A percentile compares a stretch with the other conserved stretches of the same genome.
Conservation (phyloP, 345 rosid genomes). For the Hibiscus tridactylites region DNA sequence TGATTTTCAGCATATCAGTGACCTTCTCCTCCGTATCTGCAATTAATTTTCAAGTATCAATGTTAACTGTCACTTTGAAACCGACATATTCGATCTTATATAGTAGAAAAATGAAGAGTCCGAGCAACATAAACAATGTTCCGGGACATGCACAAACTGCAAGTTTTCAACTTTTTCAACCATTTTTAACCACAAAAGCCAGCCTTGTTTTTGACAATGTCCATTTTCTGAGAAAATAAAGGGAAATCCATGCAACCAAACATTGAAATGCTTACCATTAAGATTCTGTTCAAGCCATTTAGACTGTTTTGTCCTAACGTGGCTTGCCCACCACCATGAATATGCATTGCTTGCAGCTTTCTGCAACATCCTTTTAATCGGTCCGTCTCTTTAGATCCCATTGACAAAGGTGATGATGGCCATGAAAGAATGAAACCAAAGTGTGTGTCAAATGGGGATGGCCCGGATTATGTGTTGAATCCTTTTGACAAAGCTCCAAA, state of each 20-base stretch:
- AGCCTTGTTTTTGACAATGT: no score
- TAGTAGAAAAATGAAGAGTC: no score
- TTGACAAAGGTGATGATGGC: background rate
- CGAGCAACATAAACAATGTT: no score
- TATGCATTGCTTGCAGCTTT: conserved; percentile 80
- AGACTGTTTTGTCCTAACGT: conserved; percentile 74
- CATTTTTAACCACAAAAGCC: no score
- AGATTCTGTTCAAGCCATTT: conserved; percentile 83
- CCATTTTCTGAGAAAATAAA: background rate
- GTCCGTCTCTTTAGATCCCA: background rate
- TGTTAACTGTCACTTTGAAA: background rate
- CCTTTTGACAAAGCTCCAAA: conserved; percentile 20
- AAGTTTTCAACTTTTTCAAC: no score
- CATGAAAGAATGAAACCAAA: background rate
- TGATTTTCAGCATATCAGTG: conserved; percentile 37
- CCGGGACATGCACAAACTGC: background rate
- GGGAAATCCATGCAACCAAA: background rate
- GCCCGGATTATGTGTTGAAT: conserved; percentile 20
- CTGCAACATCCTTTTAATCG: conserved; percentile 40
- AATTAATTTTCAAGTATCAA: background rate
- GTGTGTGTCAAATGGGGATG: background rate
- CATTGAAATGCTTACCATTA: conserved; percentile 31
- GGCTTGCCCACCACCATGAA: conserved; percentile 98
- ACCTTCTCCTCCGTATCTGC: conserved; percentile 81
- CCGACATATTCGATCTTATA: background rate